Evolutionary conservation across 306 rosid genomes (phyloP), one percentile per base, ranked within the genome.

Genomic region (Dryas alaskensis): DNA sequence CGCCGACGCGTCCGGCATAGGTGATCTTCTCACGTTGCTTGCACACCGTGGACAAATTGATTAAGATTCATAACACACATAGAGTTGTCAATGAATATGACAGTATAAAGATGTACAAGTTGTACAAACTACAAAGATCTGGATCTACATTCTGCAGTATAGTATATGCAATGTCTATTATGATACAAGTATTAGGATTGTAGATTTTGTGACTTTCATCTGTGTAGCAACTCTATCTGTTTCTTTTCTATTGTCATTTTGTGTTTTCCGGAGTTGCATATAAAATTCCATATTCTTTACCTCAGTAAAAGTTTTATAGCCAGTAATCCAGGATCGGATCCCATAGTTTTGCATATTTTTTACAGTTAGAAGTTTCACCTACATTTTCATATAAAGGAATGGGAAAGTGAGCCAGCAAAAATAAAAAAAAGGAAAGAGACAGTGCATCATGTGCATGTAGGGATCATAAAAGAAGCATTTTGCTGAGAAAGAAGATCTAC

Each of bases 381-480:
- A 5, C 55, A 4, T 51, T 51, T 51, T 51, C 55, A 51, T 51
- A 51, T 54, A 54, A 54, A 54, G 60, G 16, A 54, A 54, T 6
- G 3, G 27, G 60, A 54, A 54, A 53, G 59, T 54, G 60, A 31
- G 37, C 37, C 37, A 31, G 37, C 37, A 31, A 31, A 31, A 31
- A 31, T 1, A 31, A 31, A 31, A 31, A 31, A 54, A 54, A 54
- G 31, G 2, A 54, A 54, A 3, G 3, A 9, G 60, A 54, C n/a
- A 53, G 59, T 54, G 60, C 37, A 31, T 31, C 31, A 54, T 54
- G 73, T 51, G 61, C 37, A 50, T 31, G 37, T 49, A 67, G 49
- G 39, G 73, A 52, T 52, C 9, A 39, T 42, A 55, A 50, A 46
- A 57, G 55, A 31, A 3, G 13, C 53, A 14, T 57, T 14, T 45